These are phyloP conservation scores for Rhizopogon roseolus DNA, from an alignment of 768 basidiomycete species.

Conservation along the genomic window DNA sequence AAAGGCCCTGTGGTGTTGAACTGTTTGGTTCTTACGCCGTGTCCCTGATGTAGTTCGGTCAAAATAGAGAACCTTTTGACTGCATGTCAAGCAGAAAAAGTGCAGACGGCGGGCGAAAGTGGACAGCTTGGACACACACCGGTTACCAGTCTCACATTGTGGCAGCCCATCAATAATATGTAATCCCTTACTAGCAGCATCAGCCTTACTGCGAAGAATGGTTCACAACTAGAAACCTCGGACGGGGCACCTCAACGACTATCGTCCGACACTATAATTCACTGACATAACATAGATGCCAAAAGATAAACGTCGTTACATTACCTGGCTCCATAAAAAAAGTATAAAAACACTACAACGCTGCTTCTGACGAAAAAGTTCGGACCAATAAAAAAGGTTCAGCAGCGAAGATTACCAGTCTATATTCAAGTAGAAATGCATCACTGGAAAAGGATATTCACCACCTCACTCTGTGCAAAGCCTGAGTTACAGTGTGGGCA, in stretches of 20 bases:
- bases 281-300: background rate
- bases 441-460: slow-evolving; percentile 56
- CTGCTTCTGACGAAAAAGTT: background rate
- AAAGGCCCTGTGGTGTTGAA: too few species aligned
- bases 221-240: too few species aligned
- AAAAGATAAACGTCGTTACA: background rate
- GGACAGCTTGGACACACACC: too few species aligned
- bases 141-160: too few species aligned
- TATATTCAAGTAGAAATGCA: background rate
- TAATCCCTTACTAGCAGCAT: too few species aligned
- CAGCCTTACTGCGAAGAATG: too few species aligned
- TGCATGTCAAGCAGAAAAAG: too few species aligned
- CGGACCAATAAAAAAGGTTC: background rate
- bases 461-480: slow-evolving; percentile 85
- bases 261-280: background rate
- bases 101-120: too few species aligned
- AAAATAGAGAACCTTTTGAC: too few species aligned
- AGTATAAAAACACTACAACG: slow-evolving; percentile 1
- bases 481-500: slow-evolving; percentile 84
- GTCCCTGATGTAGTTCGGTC: too few species aligned
- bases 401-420: slow-evolving; percentile 1
- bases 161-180: too few species aligned
- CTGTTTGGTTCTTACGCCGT: too few species aligned
- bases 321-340: slow-evolving; percentile 2
- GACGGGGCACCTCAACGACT: background rate